Conservation (phyloP, 108 stramenopile genomes). For the Conticribra weissflogii region DNA sequence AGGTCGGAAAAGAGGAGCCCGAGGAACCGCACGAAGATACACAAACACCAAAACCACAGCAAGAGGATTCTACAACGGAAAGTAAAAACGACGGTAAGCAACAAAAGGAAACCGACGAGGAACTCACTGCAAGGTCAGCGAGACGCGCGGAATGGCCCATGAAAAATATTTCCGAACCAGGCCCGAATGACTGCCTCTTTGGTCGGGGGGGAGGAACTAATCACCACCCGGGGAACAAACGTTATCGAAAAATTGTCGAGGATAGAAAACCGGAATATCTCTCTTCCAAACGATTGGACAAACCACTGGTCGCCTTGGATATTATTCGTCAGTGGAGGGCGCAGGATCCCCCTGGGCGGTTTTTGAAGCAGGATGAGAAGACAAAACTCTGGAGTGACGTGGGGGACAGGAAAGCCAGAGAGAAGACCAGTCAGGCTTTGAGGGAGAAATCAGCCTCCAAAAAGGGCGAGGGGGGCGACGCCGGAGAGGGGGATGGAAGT, state of each 20-base stretch:
- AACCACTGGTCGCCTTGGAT: constrained; percentile 82
- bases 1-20: not conserved
- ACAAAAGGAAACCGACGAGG: not conserved
- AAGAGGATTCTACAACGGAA: no score
- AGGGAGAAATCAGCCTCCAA: constrained; percentile 81
- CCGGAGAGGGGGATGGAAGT: not conserved
- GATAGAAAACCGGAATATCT: constrained; percentile 77
- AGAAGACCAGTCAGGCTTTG: constrained; percentile 87
- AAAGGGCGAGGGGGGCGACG: constrained; percentile 19
- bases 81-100: no score
- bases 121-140: constrained; percentile 6
- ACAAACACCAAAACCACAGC: not conserved
- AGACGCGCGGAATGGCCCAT: constrained; percentile 60
- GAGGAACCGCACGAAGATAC: not conserved
- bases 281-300: constrained; percentile 79
- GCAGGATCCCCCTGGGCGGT: constrained; percentile 80
- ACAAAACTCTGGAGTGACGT: constrained; percentile 84
- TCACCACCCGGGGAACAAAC: constrained; percentile 85
- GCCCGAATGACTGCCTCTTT: constrained; percentile 82
- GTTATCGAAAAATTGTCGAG: constrained; percentile 85
- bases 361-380: constrained; percentile 78
- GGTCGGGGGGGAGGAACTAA: constrained; percentile 89
- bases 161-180: constrained; percentile 66
- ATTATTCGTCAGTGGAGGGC: constrained; percentile 78
- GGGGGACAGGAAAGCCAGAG: constrained; percentile 85